Evolutionary conservation across 192 early-diverging fungal species (phyloP), one percentile per base, ranked within the genome.

Genomic region (Phycomyces blakesleeanus): DNA sequence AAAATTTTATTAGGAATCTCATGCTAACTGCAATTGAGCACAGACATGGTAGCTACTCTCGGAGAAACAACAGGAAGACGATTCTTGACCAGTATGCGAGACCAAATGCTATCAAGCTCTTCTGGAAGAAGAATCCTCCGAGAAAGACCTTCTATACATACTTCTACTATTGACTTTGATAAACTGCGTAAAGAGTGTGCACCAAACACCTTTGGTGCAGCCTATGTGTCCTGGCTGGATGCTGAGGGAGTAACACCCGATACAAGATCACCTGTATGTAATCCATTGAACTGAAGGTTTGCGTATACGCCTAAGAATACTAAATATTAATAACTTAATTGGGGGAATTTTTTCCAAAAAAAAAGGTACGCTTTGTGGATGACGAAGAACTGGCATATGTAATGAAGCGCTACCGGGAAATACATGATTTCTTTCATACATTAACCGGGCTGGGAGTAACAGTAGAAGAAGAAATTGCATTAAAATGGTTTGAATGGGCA

Each of bases 401-500:
- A 57, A 89, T 98, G 85, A 82, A 84, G 68, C 79, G 97, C 66
- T 96, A 95, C 67, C 85, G 97, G 21, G 88, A 98, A 80, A 89
- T 89, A 37, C 95, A 97, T 59, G 95, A 98, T 71, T 93, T 97
- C 72, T 95, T 88, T 68, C 97, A 98, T 70, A 86, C 88, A 0
- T 71, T 98, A 22, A 89, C 91, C 24, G 94, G 91, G 44, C 65
- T 98, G 34, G 80, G 74, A 15, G 82, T 90, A 1, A 87, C 88
- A 3, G 89, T 96, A 5, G 90, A 93, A 65, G 92, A 87, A 37
- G 97, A 98, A 81, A 78, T 97, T 56, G 94, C 89, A 5, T 80
- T 98, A 40, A 98, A 98, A 80, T 92, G 91, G 86, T 92, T 97
- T 68, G 97, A 98, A 73, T 87, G 89, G 75, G 81, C 81, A 11